These are phyloP conservation scores for Heritiera littoralis DNA, from an alignment of 345 rosid species.

Conservation along the genomic window DNA sequence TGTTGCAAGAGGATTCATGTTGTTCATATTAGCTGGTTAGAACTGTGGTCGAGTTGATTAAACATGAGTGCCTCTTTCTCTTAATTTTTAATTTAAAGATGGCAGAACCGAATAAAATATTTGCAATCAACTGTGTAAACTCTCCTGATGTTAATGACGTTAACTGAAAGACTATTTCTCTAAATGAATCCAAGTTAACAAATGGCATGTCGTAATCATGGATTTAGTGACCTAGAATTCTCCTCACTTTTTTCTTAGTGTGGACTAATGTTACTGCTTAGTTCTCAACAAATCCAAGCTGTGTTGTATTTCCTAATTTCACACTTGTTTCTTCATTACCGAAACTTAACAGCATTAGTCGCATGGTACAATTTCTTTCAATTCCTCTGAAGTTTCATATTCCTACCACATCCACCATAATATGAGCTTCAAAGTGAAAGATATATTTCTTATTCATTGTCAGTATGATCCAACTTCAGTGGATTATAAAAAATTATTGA, in stretches of 20 bases:
- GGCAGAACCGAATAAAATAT: not conserved
- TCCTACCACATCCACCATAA: not conserved
- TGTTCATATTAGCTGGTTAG: not conserved
- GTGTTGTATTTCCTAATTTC: not conserved
- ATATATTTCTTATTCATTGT: not conserved
- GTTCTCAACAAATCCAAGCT: not conserved
- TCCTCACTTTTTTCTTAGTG: not conserved
- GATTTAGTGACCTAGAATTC: not conserved
- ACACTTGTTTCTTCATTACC: not conserved
- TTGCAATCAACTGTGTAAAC: not conserved
- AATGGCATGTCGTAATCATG: not conserved
- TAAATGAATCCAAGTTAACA: not conserved
- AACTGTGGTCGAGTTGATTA: not conserved
- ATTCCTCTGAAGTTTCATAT: not conserved
- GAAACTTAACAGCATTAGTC: not conserved
- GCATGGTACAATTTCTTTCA: not conserved
- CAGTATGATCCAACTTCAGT: not conserved
- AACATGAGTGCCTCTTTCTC: not conserved
- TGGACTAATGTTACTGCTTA: not conserved
- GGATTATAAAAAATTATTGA: not conserved
- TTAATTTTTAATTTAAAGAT: not conserved
- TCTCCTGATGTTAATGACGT: not conserved
- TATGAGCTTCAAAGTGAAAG: not conserved
- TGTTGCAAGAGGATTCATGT: not conserved
- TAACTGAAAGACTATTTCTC: not conserved